Base-by-base conservation (phyloP, 257 asterid genomes). In the Dorcoceras hygrometricum region DNA sequence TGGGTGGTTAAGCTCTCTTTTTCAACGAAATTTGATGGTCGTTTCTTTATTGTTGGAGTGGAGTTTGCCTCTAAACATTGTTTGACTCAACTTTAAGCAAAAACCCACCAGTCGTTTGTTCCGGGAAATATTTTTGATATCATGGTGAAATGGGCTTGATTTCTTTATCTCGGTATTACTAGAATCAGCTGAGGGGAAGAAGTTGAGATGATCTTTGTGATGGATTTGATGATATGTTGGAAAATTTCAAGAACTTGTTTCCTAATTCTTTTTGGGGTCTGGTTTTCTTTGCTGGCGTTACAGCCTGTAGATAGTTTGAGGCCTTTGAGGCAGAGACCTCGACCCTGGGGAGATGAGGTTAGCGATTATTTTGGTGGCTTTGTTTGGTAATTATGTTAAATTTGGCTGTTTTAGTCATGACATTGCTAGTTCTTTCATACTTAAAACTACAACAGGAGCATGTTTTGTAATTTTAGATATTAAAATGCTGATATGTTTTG, bases 261-360 rank as follows among this genome's bases (percentile, higher is more conserved):
- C 54, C 79, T 82, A 59, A 39, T 79, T 70, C 64, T 77, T 14
- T 77, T 81, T 26, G 89, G 88, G 65, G 81, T 80, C 46, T 88
- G 87, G 86, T 73, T 77, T 50, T 23, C 82, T 71, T 73, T 70
- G 11, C 31, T 71, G 56, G 79, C 71, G 74, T 64, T 67, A 53
- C 72, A 65, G 67, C 89, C 94, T 6, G 96, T 80, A 24, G 70
- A 75, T 68, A 86, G 88, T 29, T 76, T 94, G 28, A 88, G 99
- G 68, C 99, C 99, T 65, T 78, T 94, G 48, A 84, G 95, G 79
- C 92, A 94, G 82, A 80, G 84, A 78, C 71, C 80, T 60, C 85
- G 81, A 67, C 80, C 96, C 5, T 94, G 97, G 99, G 91, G 97
- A 34, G 99, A 94, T 72, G 97, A 94, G 96, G 99, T 90, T 75